A percentile compares a stretch with the other conserved stretches of the same genome.
These are phyloP conservation scores for Harringtonia aguacate DNA, from an alignment of 2,329 filamentous ascomycete species.

Conservation along the genomic window DNA sequence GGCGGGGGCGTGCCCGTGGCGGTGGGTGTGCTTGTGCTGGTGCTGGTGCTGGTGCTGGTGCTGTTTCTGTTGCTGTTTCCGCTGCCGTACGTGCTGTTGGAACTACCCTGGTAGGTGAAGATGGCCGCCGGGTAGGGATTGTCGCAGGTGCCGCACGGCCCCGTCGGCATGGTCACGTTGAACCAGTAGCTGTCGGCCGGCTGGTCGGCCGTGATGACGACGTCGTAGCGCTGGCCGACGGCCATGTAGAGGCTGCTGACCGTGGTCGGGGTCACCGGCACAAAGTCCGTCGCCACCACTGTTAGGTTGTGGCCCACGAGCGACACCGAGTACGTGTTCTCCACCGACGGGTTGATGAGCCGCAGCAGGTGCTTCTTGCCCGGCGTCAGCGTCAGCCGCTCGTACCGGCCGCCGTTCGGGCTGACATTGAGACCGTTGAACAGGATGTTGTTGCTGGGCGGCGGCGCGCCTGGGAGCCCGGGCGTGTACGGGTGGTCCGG, in stretches of 20 bases:
- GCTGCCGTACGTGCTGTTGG: too few relatives aligned
- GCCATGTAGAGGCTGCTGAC: conserved; percentile 38
- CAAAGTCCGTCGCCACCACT: conserved; percentile 40
- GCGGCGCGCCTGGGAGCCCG: conserved; percentile 10
- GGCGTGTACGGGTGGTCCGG: conserved; percentile 10
- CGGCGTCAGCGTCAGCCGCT: conserved; percentile 23
- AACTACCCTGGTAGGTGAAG: conserved; percentile 17
- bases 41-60: too few relatives aligned
- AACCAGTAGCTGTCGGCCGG: conserved; percentile 29
- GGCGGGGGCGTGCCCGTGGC: conserved; percentile 15
- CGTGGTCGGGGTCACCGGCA: conserved; percentile 37
- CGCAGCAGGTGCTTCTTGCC: conserved; percentile 38
- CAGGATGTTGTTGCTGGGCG: conserved; percentile 28
- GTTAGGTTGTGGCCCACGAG: conserved; percentile 28
- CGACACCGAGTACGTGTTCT: conserved; percentile 37
- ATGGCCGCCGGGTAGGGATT: conserved; percentile 19
- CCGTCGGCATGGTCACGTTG: conserved; percentile 23
- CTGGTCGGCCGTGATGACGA: conserved; percentile 31
- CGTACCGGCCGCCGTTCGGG: conserved; percentile 20
- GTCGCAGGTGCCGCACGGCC: conserved; percentile 15
- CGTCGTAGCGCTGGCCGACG: conserved; percentile 33
- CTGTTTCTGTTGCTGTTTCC: too few relatives aligned
- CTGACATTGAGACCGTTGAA: conserved; percentile 32
- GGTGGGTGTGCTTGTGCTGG: too few relatives aligned
- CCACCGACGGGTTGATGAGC: conserved; percentile 39